Conservation (phyloP, 148 eudicot genomes). For the Chenopodium suecicum region DNA sequence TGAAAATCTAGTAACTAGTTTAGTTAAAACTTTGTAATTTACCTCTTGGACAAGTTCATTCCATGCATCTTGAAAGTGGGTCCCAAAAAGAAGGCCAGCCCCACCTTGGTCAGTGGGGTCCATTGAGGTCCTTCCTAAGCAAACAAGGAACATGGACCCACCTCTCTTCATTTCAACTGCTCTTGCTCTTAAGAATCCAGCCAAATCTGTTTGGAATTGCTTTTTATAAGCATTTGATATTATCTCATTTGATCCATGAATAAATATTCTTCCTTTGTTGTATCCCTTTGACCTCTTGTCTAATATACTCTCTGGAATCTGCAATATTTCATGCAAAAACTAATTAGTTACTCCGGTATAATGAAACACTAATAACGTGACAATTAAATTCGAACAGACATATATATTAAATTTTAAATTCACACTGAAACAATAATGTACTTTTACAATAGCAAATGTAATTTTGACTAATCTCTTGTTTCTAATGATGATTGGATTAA, state of each 20-base stretch:
- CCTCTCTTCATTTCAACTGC: constrained; percentile 68
- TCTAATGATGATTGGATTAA: no score
- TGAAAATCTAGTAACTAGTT: background rate
- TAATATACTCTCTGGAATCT: constrained; percentile 74
- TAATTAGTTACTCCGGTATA: no score
- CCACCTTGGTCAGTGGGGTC: constrained; percentile 97
- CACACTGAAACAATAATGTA: no score
- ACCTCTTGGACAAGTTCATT: constrained; percentile 95
- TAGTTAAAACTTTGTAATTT: constrained; percentile 11
- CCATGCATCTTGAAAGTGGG: constrained; percentile 99
- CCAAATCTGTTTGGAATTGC: constrained; percentile 68
- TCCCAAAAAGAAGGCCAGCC: constrained; percentile 88
- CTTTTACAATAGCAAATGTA: no score
- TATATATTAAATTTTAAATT: no score
- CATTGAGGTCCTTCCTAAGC: constrained; percentile 71
- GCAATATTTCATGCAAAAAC: background rate
- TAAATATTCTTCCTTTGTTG: constrained; percentile 80
- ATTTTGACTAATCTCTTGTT: no score
- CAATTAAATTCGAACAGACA: no score
- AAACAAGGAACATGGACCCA: constrained; percentile 90
- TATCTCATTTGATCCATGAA: constrained; percentile 70
- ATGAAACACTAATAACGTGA: no score
- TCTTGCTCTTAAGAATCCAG: constrained; percentile 56
- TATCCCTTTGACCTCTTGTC: constrained; percentile 76
- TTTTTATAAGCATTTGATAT: constrained; percentile 63